Evolutionary conservation across 2,329 filamentous ascomycete species (phyloP).

Genomic region (Stachybotrys elegans): DNA sequence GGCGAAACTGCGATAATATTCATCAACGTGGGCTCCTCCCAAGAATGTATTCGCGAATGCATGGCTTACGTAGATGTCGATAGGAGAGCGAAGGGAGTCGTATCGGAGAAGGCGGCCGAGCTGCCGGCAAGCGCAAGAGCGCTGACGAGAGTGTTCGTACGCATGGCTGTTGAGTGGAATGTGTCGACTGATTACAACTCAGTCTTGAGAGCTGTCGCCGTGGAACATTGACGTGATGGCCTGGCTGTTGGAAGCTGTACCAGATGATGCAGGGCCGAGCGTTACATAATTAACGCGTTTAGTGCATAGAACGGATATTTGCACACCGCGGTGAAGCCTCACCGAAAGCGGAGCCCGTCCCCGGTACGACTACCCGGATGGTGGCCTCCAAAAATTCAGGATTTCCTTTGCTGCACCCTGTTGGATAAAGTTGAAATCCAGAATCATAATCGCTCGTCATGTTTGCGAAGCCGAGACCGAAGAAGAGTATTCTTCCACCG

Average conservation of each 20-base stretch:
- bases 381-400: too few relatives aligned
- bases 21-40: constrained; percentile 17
- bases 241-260: constrained; percentile 8
- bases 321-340: constrained; percentile 20
- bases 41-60: constrained; percentile 8
- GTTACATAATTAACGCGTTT: constrained; percentile 23
- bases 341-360: neutral
- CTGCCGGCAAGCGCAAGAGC: constrained; percentile 51
- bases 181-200: too few relatives aligned
- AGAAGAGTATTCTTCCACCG: constrained; percentile 52
- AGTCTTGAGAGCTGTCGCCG: too few relatives aligned
- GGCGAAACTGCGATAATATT: constrained; percentile 23
- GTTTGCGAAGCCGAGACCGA: constrained; percentile 55
- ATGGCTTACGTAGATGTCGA: constrained; percentile 72
- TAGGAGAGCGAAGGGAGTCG: constrained; percentile 83
- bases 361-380: too few relatives aligned
- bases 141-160: constrained; percentile 44
- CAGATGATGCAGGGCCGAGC: constrained; percentile 16
- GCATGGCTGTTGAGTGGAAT: constrained; percentile 49
- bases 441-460: constrained; percentile 15
- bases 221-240: too few relatives aligned
- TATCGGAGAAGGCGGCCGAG: constrained; percentile 73
- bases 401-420: too few relatives aligned
- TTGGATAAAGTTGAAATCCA: too few relatives aligned
- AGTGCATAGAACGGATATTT: constrained; percentile 13